Percentiles rank a stretch among this genome's conserved stretches.
These are phyloP conservation scores for Tephrocybe sp. DNA, from an alignment of 768 basidiomycete species.

Conservation along the genomic window DNA sequence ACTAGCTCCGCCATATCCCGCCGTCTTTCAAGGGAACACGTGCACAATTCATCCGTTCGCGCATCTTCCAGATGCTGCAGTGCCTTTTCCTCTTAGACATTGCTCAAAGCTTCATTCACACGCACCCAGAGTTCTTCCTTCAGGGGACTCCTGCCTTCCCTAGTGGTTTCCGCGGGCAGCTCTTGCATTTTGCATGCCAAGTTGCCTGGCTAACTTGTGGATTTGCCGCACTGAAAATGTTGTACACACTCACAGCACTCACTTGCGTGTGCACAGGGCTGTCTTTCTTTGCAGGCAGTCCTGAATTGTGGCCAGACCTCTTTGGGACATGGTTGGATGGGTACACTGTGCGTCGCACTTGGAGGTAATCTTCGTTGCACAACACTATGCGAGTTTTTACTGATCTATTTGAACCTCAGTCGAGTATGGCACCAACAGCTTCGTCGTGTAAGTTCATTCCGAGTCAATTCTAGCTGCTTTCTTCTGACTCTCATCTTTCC, in stretches of 20 bases:
- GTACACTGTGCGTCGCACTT: slow-evolving; percentile 9
- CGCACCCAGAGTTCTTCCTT: slow-evolving; percentile 1
- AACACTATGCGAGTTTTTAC: neutral
- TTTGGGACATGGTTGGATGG: slow-evolving; percentile 8
- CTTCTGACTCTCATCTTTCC: neutral
- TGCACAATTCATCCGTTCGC: slow-evolving; percentile 3
- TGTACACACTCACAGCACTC: slow-evolving; percentile 4
- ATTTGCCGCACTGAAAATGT: neutral
- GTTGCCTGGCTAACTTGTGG: neutral
- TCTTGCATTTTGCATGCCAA: slow-evolving; percentile 1
- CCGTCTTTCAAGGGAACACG: slow-evolving; percentile 3
- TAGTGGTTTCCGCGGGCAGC: neutral
- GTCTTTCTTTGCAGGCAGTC: slow-evolving; percentile 1
- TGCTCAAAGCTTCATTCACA: slow-evolving; percentile 7
- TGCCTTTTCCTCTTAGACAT: slow-evolving; percentile 9
- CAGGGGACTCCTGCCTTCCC: slow-evolving; percentile 9
- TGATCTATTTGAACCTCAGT: neutral
- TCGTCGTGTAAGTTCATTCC: slow-evolving; percentile 9
- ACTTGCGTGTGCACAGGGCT: slow-evolving; percentile 1
- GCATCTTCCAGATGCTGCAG: slow-evolving; percentile 2
- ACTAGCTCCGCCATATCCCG: slow-evolving; percentile 2
- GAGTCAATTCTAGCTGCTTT: neutral
- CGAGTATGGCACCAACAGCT: slow-evolving; percentile 12
- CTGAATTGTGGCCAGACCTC: slow-evolving; percentile 9
- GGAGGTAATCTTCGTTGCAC: neutral